A percentile compares a stretch with the other conserved stretches of the same genome.
Evolutionary conservation across 1,284 basidiomycete species (phyloP).

Genomic region (Leccinum olivaceoglutinosum): DNA sequence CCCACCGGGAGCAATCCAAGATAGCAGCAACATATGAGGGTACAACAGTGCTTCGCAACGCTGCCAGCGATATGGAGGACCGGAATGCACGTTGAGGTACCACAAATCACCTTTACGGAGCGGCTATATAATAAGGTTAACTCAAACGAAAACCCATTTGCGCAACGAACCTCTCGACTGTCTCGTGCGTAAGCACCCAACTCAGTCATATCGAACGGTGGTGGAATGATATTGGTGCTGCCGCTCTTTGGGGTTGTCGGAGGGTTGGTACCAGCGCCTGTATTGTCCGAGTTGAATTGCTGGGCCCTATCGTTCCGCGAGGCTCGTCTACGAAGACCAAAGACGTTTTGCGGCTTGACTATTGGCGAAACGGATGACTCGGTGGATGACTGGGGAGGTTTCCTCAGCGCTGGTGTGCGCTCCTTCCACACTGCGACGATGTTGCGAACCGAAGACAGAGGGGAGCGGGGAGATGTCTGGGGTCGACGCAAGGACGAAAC

Average conservation of each 20-base stretch:
- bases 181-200: conserved; percentile 38
- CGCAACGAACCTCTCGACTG: conserved; percentile 42
- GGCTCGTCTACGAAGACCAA: conserved; percentile 58
- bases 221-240: conserved; percentile 34
- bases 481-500: conserved; percentile 44
- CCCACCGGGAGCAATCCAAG: conserved; percentile 77
- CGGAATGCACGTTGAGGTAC: conserved; percentile 85
- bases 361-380: conserved; percentile 22
- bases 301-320: conserved; percentile 37
- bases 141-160: conserved; percentile 23
- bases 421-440: conserved; percentile 80
- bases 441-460: conserved; percentile 67
- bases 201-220: conserved; percentile 43
- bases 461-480: conserved; percentile 54
- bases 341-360: conserved; percentile 41
- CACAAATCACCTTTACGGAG: conserved; percentile 77
- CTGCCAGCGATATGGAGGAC: conserved; percentile 78
- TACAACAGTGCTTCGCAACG: conserved; percentile 80
- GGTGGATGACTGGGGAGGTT: conserved; percentile 20
- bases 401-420: conserved; percentile 42
- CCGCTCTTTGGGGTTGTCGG: conserved; percentile 26
- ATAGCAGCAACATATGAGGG: conserved; percentile 71
- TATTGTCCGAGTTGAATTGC: conserved; percentile 12
- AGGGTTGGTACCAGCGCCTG: conserved; percentile 15
- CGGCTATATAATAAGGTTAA: conserved; percentile 46